Evolutionary conservation across 345 rosid species (phyloP).

Genomic region (Arabis hirsuta): DNA sequence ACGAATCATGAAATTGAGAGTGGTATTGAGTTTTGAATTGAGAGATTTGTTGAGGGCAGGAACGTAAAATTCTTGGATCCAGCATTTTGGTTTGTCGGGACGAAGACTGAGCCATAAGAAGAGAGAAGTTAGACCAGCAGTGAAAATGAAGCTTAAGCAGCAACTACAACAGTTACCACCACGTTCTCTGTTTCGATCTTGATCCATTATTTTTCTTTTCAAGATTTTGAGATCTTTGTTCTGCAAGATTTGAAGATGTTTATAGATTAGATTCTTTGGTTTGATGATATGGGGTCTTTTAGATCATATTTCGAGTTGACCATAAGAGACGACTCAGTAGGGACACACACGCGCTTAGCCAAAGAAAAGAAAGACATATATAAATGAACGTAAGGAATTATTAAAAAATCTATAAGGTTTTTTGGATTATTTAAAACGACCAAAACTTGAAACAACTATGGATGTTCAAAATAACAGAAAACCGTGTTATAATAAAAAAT

Average conservation of each 20-base stretch:
- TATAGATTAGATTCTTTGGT: constrained; percentile 17
- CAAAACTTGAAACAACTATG: neutral
- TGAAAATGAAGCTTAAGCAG: constrained; percentile 63
- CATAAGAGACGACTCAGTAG: constrained; percentile 7
- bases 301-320: constrained; percentile 27
- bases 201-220: constrained; percentile 5
- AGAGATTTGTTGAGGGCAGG: constrained; percentile 62
- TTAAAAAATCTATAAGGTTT: neutral
- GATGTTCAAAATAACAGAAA: constrained; percentile 1
- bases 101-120: constrained; percentile 78
- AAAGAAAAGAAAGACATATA: neutral
- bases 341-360: neutral
- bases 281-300: neutral
- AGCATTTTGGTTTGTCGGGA: constrained; percentile 58
- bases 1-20: constrained; percentile 53
- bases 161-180: constrained; percentile 54
- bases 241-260: constrained; percentile 13
- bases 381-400: constrained; percentile 7
- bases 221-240: neutral
- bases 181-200: constrained; percentile 24
- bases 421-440: neutral
- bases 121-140: constrained; percentile 62
- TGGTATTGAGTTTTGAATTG: constrained; percentile 33
- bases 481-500: no score
- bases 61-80: constrained; percentile 52